phyloP scores from a whole-genome alignment of 83 land plant genomes.

The Picea abies region DNA sequence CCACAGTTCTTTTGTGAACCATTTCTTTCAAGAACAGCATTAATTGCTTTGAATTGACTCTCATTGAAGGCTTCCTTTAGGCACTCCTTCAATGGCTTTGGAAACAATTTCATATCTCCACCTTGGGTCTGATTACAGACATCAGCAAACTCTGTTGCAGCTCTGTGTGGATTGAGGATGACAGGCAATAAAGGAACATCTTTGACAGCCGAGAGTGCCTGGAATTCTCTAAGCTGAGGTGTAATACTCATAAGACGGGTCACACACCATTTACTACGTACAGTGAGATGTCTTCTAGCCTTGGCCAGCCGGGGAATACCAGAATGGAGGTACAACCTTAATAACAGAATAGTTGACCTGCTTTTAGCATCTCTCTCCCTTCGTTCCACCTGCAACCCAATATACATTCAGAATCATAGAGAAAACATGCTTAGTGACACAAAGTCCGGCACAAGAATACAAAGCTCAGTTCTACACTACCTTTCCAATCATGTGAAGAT shows the following conservation, averaged over 20 bases:
- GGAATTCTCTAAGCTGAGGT: slow-evolving; percentile 95
- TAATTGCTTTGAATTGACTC: slow-evolving; percentile 88
- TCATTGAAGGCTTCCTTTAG: slow-evolving; percentile 72
- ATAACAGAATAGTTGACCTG: slow-evolving; percentile 42
- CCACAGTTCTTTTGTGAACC: slow-evolving; percentile 33
- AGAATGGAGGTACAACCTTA: slow-evolving; percentile 67
- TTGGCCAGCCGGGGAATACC: slow-evolving; percentile 62
- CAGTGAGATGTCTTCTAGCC: slow-evolving; percentile 62
- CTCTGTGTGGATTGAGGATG: slow-evolving; percentile 58
- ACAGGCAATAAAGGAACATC: slow-evolving; percentile 69
- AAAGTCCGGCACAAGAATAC: background rate
- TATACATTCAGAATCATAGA: slow-evolving; percentile 11
- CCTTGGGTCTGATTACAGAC: slow-evolving; percentile 11
- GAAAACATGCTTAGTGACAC: background rate
- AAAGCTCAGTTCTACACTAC: slow-evolving; percentile 34
- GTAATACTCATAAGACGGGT: slow-evolving; percentile 85
- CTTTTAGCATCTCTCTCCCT: slow-evolving; percentile 79
- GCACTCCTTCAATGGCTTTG: slow-evolving; percentile 53
- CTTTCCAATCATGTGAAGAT: slow-evolving; percentile 88
- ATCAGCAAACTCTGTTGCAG: slow-evolving; percentile 13
- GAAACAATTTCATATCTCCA: slow-evolving; percentile 36
- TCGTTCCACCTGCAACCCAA: slow-evolving; percentile 73
- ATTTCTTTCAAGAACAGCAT: slow-evolving; percentile 43
- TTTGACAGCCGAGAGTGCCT: slow-evolving; percentile 81
- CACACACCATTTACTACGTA: slow-evolving; percentile 87